Evolutionary conservation across 768 basidiomycete species (phyloP), one percentile per base, ranked within the genome.

Genomic region (Russula sp.): DNA sequence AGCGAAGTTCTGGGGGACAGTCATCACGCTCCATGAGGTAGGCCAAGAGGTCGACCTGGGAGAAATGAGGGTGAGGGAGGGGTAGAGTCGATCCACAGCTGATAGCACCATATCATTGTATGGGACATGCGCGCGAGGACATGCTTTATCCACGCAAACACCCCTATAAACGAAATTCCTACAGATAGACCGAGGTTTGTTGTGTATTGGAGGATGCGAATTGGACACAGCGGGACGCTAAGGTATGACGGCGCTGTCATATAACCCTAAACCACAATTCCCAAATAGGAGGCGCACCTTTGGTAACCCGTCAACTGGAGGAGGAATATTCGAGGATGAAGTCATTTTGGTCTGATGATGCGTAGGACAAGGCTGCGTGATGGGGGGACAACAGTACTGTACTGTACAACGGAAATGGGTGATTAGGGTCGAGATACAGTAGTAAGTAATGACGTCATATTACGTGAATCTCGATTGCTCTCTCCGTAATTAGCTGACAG

Each of bases 81-180:
- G 16, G n/a, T 1, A 50, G 47, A 32, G 31, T 27, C 11, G 14
- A 2, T 8, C 11, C 31, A 35, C 18, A n/a, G 1, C 13, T 20
- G 32, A 44, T 35, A 27, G 13, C 10, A 64, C 63, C 63, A 64
- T 64, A 5, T 50, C 20, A 6, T 11, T 11, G 40, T 49, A 1
- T 7, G 53, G 35, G 14, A 60, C 54, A 60, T 64, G 63, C 10
- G 44, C 58, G 20, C 53, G 58, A 3, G 22, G 34, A 14, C 63
- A 64, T 10, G 3, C 3, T 14, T 0, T 13, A 22, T 59, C 34
- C 8, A n/a, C 37, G 49, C 63, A 64, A 31, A 44, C 1, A 22
- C 63, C 63, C 1, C 18, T 1, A 60, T 55, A 64, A 16, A 55
- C 35, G 39, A 50, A 64, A 32, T 50, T 42, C 13, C 63, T 64